Conservation (phyloP, 306 rosid genomes). For the Quillaja saponaria region DNA sequence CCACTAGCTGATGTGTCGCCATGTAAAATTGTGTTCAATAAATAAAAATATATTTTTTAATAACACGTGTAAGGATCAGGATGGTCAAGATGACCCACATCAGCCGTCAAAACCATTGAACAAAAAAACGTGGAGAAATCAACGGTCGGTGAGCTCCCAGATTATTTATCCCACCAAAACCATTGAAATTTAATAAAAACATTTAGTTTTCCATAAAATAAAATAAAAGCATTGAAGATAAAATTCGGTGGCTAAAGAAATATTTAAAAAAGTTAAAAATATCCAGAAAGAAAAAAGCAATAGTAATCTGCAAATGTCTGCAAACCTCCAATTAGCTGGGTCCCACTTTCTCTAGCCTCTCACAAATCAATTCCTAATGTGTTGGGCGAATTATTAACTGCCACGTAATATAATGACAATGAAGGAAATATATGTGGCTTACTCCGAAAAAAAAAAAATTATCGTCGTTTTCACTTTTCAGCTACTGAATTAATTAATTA, state of each 20-base stretch:
- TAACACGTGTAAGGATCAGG: conserved; percentile 28
- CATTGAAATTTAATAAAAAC: conserved; percentile 18
- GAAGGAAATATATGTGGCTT: no score
- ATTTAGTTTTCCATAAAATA: neutral
- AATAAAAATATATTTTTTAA: no score
- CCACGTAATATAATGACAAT: conserved; percentile 38
- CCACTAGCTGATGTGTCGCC: no score
- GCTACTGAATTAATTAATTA: no score
- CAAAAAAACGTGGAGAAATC: conserved; percentile 3
- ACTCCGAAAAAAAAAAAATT: no score
- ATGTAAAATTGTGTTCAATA: no score
- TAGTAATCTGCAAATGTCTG: conserved; percentile 32
- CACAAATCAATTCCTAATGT: no score
- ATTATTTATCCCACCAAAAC: conserved; percentile 26
- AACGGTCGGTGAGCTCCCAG: conserved; percentile 45
- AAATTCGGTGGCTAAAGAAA: conserved; percentile 32
- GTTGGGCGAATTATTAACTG: conserved; percentile 17
- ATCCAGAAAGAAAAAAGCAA: no score
- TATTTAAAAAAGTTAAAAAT: neutral
- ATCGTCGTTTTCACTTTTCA: no score
- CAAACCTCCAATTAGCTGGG: conserved; percentile 8
- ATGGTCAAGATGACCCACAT: conserved; percentile 6
- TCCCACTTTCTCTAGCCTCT: no score
- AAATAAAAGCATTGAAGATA: neutral
- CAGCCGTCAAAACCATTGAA: neutral